Evolutionary conservation across 2,329 filamentous ascomycete genomes (phyloP).

Genomic region (Neodidymelliopsis sp.): DNA sequence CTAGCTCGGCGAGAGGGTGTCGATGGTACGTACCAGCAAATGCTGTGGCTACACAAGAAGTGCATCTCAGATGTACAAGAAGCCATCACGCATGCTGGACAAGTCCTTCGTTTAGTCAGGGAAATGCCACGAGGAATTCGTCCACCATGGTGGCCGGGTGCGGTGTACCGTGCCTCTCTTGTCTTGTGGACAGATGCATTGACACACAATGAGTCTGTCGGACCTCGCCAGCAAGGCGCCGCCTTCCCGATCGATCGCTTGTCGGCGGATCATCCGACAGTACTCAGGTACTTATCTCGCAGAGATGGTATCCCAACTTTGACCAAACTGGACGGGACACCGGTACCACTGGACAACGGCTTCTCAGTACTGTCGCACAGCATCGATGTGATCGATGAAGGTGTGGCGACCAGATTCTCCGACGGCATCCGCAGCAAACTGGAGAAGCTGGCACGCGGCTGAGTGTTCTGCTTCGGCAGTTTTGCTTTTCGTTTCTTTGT

Average conservation of each 20-base stretch:
- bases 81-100: conserved; percentile 71
- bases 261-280: conserved; percentile 59
- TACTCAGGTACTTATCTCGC: conserved; percentile 61
- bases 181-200: conserved; percentile 61
- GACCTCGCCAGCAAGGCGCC: conserved; percentile 47
- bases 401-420: conserved; percentile 60
- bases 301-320: conserved; percentile 62
- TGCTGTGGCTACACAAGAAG: conserved; percentile 64
- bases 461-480: background rate
- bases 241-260: conserved; percentile 61
- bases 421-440: conserved; percentile 64
- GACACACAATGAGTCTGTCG: conserved; percentile 56
- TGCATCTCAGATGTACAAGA: conserved; percentile 71
- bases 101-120: conserved; percentile 68
- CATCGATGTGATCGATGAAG: conserved; percentile 62
- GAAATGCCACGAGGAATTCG: conserved; percentile 67
- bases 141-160: conserved; percentile 75
- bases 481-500: conserved; percentile 16
- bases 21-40: conserved; percentile 64
- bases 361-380: conserved; percentile 60
- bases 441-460: conserved; percentile 52
- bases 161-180: conserved; percentile 68
- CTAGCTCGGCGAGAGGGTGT: conserved; percentile 68
- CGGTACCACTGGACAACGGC: conserved; percentile 57
- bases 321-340: conserved; percentile 58